A percentile compares a stretch with the other conserved stretches of the same genome.
These are phyloP conservation scores for Antrodiella citrinella DNA, from an alignment of 768 basidiomycete genomes.

Conservation along the genomic window DNA sequence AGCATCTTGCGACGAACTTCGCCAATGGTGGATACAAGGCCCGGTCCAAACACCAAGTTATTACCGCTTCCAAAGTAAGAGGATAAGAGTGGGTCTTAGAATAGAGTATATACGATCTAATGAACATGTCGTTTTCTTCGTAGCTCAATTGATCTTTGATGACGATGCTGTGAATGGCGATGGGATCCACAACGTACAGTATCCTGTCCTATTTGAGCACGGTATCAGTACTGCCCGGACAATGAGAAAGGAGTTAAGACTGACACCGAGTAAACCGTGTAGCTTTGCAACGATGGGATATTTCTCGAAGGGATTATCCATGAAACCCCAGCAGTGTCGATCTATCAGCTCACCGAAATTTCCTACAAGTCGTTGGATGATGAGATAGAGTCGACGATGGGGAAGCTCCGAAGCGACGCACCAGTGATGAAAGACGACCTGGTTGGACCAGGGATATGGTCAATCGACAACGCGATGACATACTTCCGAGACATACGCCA, in stretches of 20 bases:
- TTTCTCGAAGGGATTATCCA: conserved; percentile 23
- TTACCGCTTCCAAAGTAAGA: no score
- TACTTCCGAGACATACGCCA: background rate
- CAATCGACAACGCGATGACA: background rate
- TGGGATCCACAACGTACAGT: conserved; percentile 2
- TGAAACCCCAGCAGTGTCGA: conserved; percentile 29
- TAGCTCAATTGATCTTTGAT: background rate
- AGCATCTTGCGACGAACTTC: background rate
- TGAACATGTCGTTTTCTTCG: background rate
- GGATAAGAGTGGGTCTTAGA: no score
- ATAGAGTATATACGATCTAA: no score
- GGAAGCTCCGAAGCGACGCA: background rate
- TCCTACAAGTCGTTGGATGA: background rate
- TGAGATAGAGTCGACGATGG: background rate
- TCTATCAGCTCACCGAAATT: background rate
- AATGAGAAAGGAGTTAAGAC: conserved; percentile 2
- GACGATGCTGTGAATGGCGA: background rate
- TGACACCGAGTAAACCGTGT: conserved; percentile 28
- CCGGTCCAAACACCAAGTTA: background rate
- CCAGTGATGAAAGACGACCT: background rate
- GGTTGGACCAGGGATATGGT: conserved; percentile 2
- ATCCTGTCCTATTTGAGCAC: background rate
- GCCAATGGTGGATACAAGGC: background rate
- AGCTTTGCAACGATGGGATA: conserved; percentile 28
- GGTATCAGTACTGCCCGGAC: no score